Evolutionary conservation across 2,329 filamentous ascomycete genomes (phyloP).

Genomic region (Aspergillus proliferans): DNA sequence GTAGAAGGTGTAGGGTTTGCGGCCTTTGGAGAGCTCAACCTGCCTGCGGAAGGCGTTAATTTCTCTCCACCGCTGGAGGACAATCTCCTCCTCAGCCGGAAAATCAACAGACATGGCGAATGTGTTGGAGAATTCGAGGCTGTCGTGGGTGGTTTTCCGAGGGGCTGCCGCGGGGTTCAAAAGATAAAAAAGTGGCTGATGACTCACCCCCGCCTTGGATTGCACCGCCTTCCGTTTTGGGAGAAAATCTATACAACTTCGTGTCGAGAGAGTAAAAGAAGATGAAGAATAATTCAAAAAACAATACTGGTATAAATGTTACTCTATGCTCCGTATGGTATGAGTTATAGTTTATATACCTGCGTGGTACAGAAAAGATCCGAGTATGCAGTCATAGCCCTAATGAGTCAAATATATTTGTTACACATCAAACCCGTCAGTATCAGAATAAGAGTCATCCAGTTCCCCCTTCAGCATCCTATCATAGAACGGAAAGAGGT

Average conservation of each 20-base stretch:
- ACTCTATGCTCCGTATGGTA: too few relatives aligned
- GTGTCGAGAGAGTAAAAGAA: too few relatives aligned
- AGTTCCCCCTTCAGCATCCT: too few relatives aligned
- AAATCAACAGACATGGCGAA: conserved; percentile 79
- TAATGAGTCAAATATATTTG: background rate
- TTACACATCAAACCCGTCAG: background rate
- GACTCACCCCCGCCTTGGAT: conserved; percentile 19
- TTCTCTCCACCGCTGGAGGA: conserved; percentile 81
- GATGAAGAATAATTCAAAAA: background rate
- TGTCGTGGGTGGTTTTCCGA: conserved; percentile 7
- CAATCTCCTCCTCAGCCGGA: conserved; percentile 79
- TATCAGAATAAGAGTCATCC: too few relatives aligned
- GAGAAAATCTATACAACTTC: too few relatives aligned
- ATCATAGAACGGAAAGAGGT: background rate
- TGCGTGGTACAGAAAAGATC: too few relatives aligned
- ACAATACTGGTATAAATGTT: background rate
- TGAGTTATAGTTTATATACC: too few relatives aligned
- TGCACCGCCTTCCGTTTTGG: background rate
- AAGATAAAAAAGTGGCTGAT: conserved; percentile 9
- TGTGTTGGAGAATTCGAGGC: conserved; percentile 13
- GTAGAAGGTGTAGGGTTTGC: conserved; percentile 88
- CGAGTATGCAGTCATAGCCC: too few relatives aligned
- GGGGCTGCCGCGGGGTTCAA: conserved; percentile 17
- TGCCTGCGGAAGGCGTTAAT: conserved; percentile 87
- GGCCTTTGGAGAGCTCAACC: conserved; percentile 76